Evolutionary conservation across 1,284 basidiomycete genomes (phyloP).

Genomic region (Exsudoporus floridanus): DNA sequence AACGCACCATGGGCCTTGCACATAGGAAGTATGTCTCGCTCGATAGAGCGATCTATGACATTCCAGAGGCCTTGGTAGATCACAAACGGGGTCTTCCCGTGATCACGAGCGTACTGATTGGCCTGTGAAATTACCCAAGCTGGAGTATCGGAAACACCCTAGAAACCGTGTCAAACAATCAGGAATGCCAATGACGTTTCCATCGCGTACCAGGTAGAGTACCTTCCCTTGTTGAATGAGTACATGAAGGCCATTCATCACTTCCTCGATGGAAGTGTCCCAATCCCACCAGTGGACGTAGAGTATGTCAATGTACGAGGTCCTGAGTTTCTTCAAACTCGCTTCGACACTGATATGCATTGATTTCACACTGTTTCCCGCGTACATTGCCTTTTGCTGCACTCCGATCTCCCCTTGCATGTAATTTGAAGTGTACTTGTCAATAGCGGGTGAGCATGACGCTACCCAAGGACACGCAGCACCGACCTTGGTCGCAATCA

Average conservation of each 20-base stretch:
- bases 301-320: conserved; percentile 44
- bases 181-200: background rate
- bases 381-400: conserved; percentile 31
- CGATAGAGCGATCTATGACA: conserved; percentile 49
- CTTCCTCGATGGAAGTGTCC: conserved; percentile 42
- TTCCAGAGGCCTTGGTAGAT: conserved; percentile 60
- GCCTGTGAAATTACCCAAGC: conserved; percentile 56
- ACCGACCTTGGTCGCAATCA: conserved; percentile 53
- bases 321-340: conserved; percentile 46
- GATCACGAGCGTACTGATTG: conserved; percentile 51
- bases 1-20: conserved; percentile 39
- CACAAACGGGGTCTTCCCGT: conserved; percentile 51
- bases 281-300: conserved; percentile 32
- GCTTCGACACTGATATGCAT: conserved; percentile 34
- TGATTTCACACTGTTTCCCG: conserved; percentile 40
- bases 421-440: conserved; percentile 36
- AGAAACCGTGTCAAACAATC: background rate
- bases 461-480: no score
- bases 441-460: background rate
- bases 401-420: conserved; percentile 24
- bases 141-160: conserved; percentile 44
- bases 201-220: conserved; percentile 40
- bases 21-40: conserved; percentile 66
- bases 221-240: conserved; percentile 44
- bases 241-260: conserved; percentile 50